Percentiles rank a stretch among this genome's conserved stretches.
Conservation (phyloP, 73 alveolate species). For the Halteria grandinella region DNA sequence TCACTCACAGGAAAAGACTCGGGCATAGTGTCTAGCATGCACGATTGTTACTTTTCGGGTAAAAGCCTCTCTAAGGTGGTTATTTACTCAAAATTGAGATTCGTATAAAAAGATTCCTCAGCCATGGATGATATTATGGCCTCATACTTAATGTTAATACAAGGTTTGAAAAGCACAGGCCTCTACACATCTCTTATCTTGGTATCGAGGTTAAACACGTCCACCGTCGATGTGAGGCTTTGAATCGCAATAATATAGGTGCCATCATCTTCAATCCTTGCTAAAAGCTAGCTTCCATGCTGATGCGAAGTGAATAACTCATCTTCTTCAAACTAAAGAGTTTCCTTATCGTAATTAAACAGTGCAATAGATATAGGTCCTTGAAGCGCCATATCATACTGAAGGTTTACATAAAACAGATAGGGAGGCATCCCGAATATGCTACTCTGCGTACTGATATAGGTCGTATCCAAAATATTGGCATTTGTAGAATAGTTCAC, state of each 20-base stretch:
- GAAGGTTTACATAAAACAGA: background rate
- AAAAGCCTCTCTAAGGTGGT: background rate
- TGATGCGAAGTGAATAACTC: background rate
- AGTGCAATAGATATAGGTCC: slow-evolving; percentile 5
- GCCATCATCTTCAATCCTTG: slow-evolving; percentile 15
- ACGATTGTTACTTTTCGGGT: background rate
- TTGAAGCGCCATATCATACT: slow-evolving; percentile 10
- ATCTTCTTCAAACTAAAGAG: background rate
- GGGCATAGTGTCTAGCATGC: slow-evolving; percentile 15
- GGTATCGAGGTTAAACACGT: background rate
- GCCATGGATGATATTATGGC: background rate
- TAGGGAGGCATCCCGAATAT: slow-evolving; percentile 37
- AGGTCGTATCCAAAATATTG: slow-evolving; percentile 13
- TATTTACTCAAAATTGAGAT: background rate
- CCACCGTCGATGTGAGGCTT: background rate
- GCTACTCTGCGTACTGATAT: background rate
- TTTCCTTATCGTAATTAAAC: slow-evolving; percentile 2
- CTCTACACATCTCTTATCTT: background rate
- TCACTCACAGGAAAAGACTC: background rate
- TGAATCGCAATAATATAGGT: background rate
- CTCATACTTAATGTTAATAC: background rate
- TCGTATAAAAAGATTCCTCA: background rate
- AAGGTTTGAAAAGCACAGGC: background rate
- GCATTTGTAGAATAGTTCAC: background rate
- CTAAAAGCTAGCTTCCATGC: background rate